Evolutionary conservation across 805 yeast genomes (phyloP), one percentile per base, ranked within the genome.

Genomic region (Lipomyces spencermartinsiae): DNA sequence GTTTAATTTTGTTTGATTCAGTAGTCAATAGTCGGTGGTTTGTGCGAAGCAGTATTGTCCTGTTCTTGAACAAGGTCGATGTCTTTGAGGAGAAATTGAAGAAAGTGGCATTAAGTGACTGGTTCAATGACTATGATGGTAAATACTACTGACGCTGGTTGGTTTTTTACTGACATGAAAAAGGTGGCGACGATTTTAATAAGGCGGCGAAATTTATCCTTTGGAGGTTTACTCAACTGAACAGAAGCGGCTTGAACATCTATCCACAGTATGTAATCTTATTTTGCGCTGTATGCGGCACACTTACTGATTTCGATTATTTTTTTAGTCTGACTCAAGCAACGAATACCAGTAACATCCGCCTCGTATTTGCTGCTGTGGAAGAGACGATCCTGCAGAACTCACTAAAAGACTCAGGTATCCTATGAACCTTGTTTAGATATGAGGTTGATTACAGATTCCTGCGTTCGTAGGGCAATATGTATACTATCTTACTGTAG

Each of bases 21-120:
- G 93, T 93, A 59, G 93, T 92, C 55, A 93, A 93, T 78, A 90
- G 97, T 9, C 86, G 94, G 77, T 93, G 98, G 98, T 93, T 93
- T 78, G 84, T 91, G 53, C 83, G 96, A 72, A 90, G 97, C 8
- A 89, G 97, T 0, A 86, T 93, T 59, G 94, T 93, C 33, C 80
- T 93, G 57, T 93, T 93, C 77, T 84, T 93, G 75, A 93, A 93
- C 79, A 93, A 93, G 78, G 91, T 93, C 70, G 98, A 93, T 79
- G 86, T 93, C 0, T 92, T 93, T 76, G 92, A 93, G 54, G 93
- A 91, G 73, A 93, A 93, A 77, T 79, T 93, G 64, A 90, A 91
- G 31, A 84, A 85, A 69, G 90, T 94, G 19, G 97, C 97, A 1
- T 79, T 93, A 67, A 93, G 90, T 74, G 85, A 86, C 35, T 89